Percentiles rank a stretch among this genome's conserved stretches.
These are phyloP conservation scores for Saturnispora serradocipensis DNA, from an alignment of 805 yeast species.

Conservation along the genomic window DNA sequence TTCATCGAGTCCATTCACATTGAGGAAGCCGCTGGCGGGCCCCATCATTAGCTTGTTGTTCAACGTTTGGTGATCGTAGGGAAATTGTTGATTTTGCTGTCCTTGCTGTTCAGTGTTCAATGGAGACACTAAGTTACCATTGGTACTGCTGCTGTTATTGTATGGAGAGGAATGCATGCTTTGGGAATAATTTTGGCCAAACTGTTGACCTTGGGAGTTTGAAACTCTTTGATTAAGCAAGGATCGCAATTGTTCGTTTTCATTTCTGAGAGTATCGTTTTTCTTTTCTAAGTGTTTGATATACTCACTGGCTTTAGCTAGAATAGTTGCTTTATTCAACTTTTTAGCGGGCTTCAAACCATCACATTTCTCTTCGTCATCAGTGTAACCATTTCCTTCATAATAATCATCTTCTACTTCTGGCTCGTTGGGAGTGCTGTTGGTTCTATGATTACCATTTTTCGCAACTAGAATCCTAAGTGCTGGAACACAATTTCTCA, in stretches of 20 bases:
- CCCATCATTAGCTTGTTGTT: constrained; percentile 48
- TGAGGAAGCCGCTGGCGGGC: constrained; percentile 56
- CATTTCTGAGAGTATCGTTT: constrained; percentile 39
- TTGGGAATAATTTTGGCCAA: constrained; percentile 11
- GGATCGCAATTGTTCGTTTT: constrained; percentile 34
- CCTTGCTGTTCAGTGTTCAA: constrained; percentile 3
- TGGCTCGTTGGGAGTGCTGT: constrained; percentile 28
- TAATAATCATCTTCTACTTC: constrained; percentile 39
- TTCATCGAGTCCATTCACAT: constrained; percentile 33
- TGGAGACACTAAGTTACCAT: constrained; percentile 12
- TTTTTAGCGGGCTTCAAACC: constrained; percentile 72
- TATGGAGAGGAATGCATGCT: constrained; percentile 13
- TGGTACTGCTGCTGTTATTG: constrained; percentile 11
- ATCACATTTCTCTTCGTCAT: constrained; percentile 48
- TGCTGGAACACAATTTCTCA: constrained; percentile 75
- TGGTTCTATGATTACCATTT: constrained; percentile 29
- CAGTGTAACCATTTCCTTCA: constrained; percentile 45
- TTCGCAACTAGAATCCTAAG: constrained; percentile 38
- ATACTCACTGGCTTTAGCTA: constrained; percentile 70
- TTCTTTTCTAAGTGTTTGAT: constrained; percentile 63
- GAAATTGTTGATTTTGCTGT: constrained; percentile 6
- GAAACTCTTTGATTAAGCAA: constrained; percentile 10
- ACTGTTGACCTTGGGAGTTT: constrained; percentile 5
- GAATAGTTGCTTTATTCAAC: constrained; percentile 66
- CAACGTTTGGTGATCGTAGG: constrained; percentile 17